These are phyloP conservation scores for Verticillium alfalfae DNA, from an alignment of 2,329 filamentous ascomycete genomes.

Conservation along the genomic window DNA sequence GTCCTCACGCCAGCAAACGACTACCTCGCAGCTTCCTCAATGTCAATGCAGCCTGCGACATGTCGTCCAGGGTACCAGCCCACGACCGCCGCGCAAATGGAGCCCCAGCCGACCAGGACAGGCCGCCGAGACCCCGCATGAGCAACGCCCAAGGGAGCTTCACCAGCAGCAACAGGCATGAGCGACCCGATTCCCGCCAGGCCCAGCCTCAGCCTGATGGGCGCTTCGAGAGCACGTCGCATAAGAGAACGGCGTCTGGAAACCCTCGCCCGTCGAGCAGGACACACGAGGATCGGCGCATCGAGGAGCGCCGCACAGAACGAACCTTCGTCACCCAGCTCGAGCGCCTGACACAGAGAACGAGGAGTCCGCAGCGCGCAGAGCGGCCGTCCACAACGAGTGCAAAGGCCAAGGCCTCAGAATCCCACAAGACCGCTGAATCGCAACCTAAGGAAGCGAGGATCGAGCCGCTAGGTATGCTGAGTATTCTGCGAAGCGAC, in stretches of 20 bases:
- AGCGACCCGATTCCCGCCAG: conserved; percentile 29
- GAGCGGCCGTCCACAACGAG: conserved; percentile 31
- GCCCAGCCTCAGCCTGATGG: conserved; percentile 25
- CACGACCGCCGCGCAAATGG: conserved; percentile 36
- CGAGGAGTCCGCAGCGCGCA: conserved; percentile 53
- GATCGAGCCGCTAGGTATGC: conserved; percentile 44
- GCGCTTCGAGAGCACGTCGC: conserved; percentile 33
- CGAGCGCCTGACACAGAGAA: conserved; percentile 56
- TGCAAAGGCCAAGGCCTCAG: conserved; percentile 18
- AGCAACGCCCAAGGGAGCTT: conserved; percentile 15
- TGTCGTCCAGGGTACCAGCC: conserved; percentile 37
- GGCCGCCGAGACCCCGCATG: conserved; percentile 22
- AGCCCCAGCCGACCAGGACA: conserved; percentile 25
- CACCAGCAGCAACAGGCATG: conserved; percentile 22
- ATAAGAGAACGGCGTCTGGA: conserved; percentile 54
- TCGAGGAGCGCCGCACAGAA: conserved; percentile 53
- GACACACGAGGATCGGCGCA: conserved; percentile 31
- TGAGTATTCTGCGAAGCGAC: background rate
- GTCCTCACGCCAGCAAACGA: background rate
- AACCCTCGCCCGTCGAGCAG: conserved; percentile 47
- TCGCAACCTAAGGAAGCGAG: conserved; percentile 36
- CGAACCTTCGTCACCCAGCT: conserved; percentile 51
- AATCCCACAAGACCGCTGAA: conserved; percentile 38
- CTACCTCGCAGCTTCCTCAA: background rate
- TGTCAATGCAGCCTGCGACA: conserved; percentile 30